Base-by-base conservation (phyloP, 1,284 basidiomycete genomes). In the Cutaneotrichosporon dermatis region DNA sequence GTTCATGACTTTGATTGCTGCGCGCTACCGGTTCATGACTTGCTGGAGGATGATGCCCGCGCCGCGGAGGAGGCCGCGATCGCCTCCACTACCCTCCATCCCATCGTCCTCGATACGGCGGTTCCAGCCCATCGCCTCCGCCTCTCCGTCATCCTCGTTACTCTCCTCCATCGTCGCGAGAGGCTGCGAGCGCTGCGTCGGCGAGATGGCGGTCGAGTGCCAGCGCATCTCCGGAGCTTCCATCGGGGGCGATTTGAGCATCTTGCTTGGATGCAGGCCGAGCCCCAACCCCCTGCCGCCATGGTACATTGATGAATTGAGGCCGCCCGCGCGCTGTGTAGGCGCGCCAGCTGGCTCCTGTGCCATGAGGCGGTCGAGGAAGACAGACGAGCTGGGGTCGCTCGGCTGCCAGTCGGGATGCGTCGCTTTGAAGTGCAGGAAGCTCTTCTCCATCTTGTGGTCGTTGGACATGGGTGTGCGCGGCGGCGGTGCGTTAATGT, bases 401-500 rank as follows among this genome's bases (percentile, higher is more conserved):
- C 84, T 82, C 1, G 93, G 93, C 66, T 86, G 89, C 93, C 93
- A 97, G 69, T 93, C 90, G 9, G 93, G 93, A 78, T 97, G 91
- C 10, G 91, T 88, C 48, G 90, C 87, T 80, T 93, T 95, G 83
- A 99, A 99, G 71, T 92, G 93, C 41, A 98, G 80, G 79, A 99
- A 92, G 69, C 87, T 90, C 81, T 98, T 94, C 81, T 99, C 95
- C 92, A 99, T 97, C 82, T 98, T 96, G 56, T 90, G 89, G 67
- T 94, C 89, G 66, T 89, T 90, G 34, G 39, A 34, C 34, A 34
- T 41, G 25, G 25, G 25, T 3, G 25, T 25, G 25, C 3, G 54
- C 6, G 40, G 45, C 10, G 25, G 40, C 25, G 25, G 25, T 3
- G 25, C 25, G 25, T 25, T 25, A 25, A 25, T 25, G 25, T 25